Percentiles rank a stretch among this genome's conserved stretches.
These are phyloP conservation scores for Penicillium tannophilum DNA, from an alignment of 495 filamentous ascomycete genomes.

Conservation along the genomic window DNA sequence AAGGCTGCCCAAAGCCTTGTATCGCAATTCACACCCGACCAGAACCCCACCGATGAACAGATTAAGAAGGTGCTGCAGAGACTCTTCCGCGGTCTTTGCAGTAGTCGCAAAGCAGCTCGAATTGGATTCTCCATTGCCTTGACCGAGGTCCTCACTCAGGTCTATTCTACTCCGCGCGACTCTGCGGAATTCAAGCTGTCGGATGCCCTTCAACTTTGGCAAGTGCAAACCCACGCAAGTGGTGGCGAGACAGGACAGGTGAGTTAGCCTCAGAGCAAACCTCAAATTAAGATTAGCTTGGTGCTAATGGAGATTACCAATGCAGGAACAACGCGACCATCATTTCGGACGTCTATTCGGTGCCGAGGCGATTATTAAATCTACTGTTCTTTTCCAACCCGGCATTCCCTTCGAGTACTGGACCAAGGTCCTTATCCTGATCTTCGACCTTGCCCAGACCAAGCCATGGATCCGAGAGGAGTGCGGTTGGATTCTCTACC, in stretches of 20 bases:
- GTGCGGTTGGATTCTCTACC: constrained; percentile 71
- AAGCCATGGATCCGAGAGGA: constrained; percentile 90
- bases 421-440: constrained; percentile 56
- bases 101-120: constrained; percentile 84
- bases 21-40: constrained; percentile 48
- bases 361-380: constrained; percentile 79
- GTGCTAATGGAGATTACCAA: neutral
- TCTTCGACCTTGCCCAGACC: constrained; percentile 58
- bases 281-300: neutral
- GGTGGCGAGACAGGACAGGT: constrained; percentile 68
- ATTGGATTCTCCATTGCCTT: constrained; percentile 90
- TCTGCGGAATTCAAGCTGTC: constrained; percentile 42
- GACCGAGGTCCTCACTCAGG: constrained; percentile 72
- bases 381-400: constrained; percentile 66
- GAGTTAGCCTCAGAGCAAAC: constrained; percentile 10
- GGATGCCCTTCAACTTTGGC: constrained; percentile 64
- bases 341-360: constrained; percentile 86
- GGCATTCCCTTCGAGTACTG: constrained; percentile 53
- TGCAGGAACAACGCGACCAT: constrained; percentile 81
- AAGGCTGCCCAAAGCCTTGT: constrained; percentile 50
- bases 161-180: constrained; percentile 39
- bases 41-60: constrained; percentile 43
- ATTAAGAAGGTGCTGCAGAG: constrained; percentile 54
- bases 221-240: constrained; percentile 64
- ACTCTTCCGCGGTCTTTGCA: constrained; percentile 85